A percentile compares a stretch with the other conserved stretches of the same genome.
Conservation (phyloP, 2,329 filamentous ascomycete genomes). For the Penicillium frequentans region DNA sequence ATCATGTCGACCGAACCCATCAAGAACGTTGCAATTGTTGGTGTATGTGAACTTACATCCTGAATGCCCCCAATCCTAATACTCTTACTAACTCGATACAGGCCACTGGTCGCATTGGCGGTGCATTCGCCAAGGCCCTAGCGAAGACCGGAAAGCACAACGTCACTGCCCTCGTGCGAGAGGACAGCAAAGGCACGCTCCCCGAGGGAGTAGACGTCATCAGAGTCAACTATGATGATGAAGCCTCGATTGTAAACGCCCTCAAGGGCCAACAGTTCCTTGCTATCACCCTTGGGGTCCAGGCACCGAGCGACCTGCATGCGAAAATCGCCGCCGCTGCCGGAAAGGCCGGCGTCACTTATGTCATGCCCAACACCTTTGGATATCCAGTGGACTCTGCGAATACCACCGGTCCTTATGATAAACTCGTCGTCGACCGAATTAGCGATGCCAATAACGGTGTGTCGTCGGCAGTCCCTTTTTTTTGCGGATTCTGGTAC, state of each 20-base stretch:
- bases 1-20: constrained; percentile 19
- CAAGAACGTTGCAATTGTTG: constrained; percentile 38
- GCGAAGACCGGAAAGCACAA: constrained; percentile 50
- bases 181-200: constrained; percentile 38
- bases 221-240: constrained; percentile 50
- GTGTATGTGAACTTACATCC: constrained; percentile 23
- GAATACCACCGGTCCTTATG: constrained; percentile 21
- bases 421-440: constrained; percentile 22
- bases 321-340: constrained; percentile 55
- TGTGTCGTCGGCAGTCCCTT: constrained; percentile 40
- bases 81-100: constrained; percentile 13
- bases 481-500: constrained; percentile 54
- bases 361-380: constrained; percentile 55
- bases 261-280: constrained; percentile 57
- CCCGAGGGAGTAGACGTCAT: constrained; percentile 46
- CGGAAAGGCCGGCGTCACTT: constrained; percentile 54
- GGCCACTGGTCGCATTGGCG: constrained; percentile 35
- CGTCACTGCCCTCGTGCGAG: constrained; percentile 53
- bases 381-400: constrained; percentile 29
- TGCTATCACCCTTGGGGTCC: constrained; percentile 52
- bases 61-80: not conserved
- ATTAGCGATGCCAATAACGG: constrained; percentile 38
- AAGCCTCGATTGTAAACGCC: constrained; percentile 47
- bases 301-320: constrained; percentile 46
- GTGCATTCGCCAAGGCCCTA: constrained; percentile 36